Base-by-base conservation (phyloP, 2,329 filamentous ascomycete genomes). In the Amylocarpus encephaloides region DNA sequence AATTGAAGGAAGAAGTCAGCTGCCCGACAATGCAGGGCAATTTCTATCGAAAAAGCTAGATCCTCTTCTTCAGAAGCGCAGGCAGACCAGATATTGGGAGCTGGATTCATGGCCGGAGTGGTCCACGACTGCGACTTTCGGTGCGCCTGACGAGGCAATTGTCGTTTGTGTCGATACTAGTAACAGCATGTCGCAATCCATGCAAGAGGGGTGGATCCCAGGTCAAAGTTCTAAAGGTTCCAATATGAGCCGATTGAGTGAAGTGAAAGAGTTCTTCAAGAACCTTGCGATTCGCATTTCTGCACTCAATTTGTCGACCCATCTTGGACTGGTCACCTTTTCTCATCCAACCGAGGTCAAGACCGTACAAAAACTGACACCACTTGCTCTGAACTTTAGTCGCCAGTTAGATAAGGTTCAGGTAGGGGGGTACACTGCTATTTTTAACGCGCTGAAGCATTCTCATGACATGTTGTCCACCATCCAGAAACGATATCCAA, bases 131-230 rank as follows among this genome's bases (percentile, higher is more conserved):
- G 44, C 52, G 12, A 39, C 51, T 26, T 51, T 46, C 26, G 52
- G 49, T n/a, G 18, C 41, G 26, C 52, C 49, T 6, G 46, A 51
- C 30, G 52, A 54, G 34, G 52, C 52, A 13, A 52, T 54, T 15
- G 43, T 54, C 15, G 49, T 54, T 29, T 54, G 52, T 35, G 49
- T 54, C n/a, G 49, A 54, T 47, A 49, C 30, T 13, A 54, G 52
- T 36, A 43, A 1, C 11, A 51, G 49, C 13, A 54, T 54, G 52
- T 26, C 6, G 3, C 6, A 3, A 4, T 1, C 41, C 13, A 49
- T 52, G 45, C 11, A 16, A 2, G 16, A 16, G 15, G 49, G 46
- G 11, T 54, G 51, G 51, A 35, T 42, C 32, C 39, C 29, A 22
- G 16, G 19, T 12, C n/a, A 40, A 9, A 40, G 26, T 19, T 11